Evolutionary conservation across 2,329 filamentous ascomycete genomes (phyloP).

Genomic region (Onygenales sp.): DNA sequence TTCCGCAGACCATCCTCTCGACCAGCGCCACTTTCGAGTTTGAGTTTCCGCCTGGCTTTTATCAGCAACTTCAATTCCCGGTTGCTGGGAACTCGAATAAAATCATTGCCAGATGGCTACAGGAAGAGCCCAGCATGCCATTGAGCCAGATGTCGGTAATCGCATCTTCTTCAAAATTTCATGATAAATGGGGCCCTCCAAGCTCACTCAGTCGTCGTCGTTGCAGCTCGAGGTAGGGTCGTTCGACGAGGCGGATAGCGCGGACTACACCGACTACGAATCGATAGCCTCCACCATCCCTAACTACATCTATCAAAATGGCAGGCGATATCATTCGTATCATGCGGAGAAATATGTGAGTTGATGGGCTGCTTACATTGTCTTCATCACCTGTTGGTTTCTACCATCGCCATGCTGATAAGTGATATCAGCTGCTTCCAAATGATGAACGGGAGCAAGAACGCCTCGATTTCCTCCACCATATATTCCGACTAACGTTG

Average conservation of each 20-base stretch:
- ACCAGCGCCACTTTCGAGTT: background rate
- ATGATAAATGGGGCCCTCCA: background rate
- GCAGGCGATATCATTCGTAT: conserved; percentile 14
- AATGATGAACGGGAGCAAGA: conserved; percentile 25
- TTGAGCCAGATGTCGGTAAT: background rate
- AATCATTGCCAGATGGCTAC: background rate
- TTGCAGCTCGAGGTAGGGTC: conserved; percentile 1
- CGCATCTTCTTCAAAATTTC: background rate
- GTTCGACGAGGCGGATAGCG: background rate
- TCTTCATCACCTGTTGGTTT: conserved; percentile 3
- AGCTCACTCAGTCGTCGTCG: background rate
- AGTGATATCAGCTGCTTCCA: conserved; percentile 5
- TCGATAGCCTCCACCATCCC: conserved; percentile 11
- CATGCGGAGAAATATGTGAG: conserved; percentile 10
- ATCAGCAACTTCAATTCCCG: background rate
- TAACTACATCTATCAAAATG: conserved; percentile 14
- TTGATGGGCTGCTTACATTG: conserved; percentile 15
- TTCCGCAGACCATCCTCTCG: background rate
- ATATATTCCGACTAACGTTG: conserved; percentile 20
- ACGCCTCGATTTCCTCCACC: conserved; percentile 32
- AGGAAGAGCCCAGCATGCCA: background rate
- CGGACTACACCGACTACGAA: background rate
- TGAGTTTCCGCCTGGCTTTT: background rate
- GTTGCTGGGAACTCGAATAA: background rate
- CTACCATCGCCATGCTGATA: conserved; percentile 1